Evolutionary conservation across 441 rosid genomes (phyloP), one percentile per base, ranked within the genome.

Genomic region (Geranium incanum): DNA sequence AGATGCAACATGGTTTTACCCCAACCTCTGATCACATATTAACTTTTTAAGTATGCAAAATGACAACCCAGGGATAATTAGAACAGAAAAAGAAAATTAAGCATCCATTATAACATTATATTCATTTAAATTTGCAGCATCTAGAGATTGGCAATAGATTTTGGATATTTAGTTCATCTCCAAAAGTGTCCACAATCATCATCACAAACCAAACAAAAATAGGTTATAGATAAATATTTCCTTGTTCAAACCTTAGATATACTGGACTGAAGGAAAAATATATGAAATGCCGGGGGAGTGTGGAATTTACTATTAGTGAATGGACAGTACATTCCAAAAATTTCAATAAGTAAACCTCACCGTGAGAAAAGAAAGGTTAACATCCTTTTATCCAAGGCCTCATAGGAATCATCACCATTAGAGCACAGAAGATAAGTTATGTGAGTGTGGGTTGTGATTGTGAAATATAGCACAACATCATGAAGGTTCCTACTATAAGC

Each of bases 1-100:
- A 13, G 60, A 52, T 52, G 60, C 60, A 52, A 52, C 18, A 52
- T 13, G 60, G n/a, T 52, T 52, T 52, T n/a, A 52, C 60, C 18
- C 15, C 18, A 52, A 52, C 60, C 18, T n/a, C 18, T 13, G 60
- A 13, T n/a, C 60, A 52, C 18, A 52, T 52, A 52, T 52, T 52
- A 13, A 13, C 60, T 52, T 4, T 52, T 52, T 52, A 4, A n/a
- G 18, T 52, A 12, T 4, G 60, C 18, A 15, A 52, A 52, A 11
- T n/a, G 19, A 12, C 18, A 52, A 15, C 3, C 19, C n/a, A 52
- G 5, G 6, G 18, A 52, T 13, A 52, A 52, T n/a, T 52, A 52
- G 3, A 52, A 13, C 6, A n/a, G 15, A 52, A 52, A 4, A 52
- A 3, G 60, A 52, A 52, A 1, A n/a, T n/a, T 52, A 52, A 52